Evolutionary conservation across 1,139 yeast genomes (phyloP), one percentile per base, ranked within the genome.

Genomic region (Zygotorulaspora mrakii): DNA sequence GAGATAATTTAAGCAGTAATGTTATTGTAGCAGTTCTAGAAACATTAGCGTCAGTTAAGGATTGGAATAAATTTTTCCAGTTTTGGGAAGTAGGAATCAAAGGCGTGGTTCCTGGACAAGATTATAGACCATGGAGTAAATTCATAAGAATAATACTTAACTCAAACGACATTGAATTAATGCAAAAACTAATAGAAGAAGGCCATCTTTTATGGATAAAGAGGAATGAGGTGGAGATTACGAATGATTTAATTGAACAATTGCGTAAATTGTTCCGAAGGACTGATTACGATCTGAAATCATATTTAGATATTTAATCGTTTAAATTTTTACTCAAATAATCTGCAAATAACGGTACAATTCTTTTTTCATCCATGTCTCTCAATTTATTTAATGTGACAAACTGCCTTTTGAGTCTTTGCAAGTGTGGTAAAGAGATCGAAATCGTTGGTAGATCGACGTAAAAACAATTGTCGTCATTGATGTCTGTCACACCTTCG

Each of bases 341-440:
- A 31, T 84, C 94, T 17, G 80, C 82, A 63, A 87, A 88, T 54
- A 84, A 59, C 1, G 81, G 77, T 5, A 72, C 72, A 29, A 89
- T 84, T 53, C 95, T 68, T 33, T 73, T 77, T 14, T 69, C 59
- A 44, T 84, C 64, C 14, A 80, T 70, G 30, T 80, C 77, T 55
- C 95, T 73, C 73, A 88, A 78, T 53, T 87, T 75, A 61, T 91
- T 88, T 57, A 91, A 70, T 22, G 77, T 70, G 22, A 89, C 77
- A 59, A 83, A 91, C 18, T 89, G 82, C 50, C 98, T 71, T 60
- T 96, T 73, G 17, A 85, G 71, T 47, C 97, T 71, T 55, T 89
- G 96, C 39, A 91, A 62, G 53, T 84, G 88, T 0, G 96, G 87
- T 25, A 82, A 69, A 10, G 88, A 76, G 8, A 86, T 77, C 2